A percentile compares a stretch with the other conserved stretches of the same genome.
phyloP scores from a whole-genome alignment of 495 filamentous ascomycete species.

The Barbatosphaeria neglecta region DNA sequence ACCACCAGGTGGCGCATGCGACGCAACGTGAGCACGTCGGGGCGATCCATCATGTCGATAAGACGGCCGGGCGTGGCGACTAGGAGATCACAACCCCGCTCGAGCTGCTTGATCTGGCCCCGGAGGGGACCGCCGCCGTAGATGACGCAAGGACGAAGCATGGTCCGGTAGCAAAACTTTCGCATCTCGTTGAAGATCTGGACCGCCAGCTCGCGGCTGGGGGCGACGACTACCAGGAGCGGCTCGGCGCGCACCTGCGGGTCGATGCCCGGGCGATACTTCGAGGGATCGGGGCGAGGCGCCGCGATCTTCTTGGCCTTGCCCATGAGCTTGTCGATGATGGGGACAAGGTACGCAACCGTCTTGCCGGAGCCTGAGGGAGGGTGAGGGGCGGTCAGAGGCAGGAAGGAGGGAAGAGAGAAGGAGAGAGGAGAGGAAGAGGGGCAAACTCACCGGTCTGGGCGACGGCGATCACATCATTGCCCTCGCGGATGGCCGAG shows the following conservation, averaged over 20 bases:
- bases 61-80: slow-evolving; percentile 83
- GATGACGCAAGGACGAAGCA: slow-evolving; percentile 82
- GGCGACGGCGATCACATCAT: slow-evolving; percentile 76
- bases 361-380: slow-evolving; percentile 85
- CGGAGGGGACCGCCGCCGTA: slow-evolving; percentile 70
- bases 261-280: slow-evolving; percentile 27
- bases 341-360: slow-evolving; percentile 80
- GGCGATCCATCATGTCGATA: slow-evolving; percentile 64
- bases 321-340: slow-evolving; percentile 83
- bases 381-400: background rate
- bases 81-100: slow-evolving; percentile 78
- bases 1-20: slow-evolving; percentile 78
- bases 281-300: slow-evolving; percentile 51
- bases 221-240: slow-evolving; percentile 72
- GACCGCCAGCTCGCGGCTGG: slow-evolving; percentile 77
- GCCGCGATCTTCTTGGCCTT: slow-evolving; percentile 78
- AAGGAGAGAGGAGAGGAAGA: no score
- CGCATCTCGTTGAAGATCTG: slow-evolving; percentile 93
- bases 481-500: slow-evolving; percentile 57
- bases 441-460: slow-evolving; percentile 85
- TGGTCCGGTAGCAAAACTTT: slow-evolving; percentile 83
- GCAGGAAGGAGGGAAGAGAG: background rate
- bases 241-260: slow-evolving; percentile 60
- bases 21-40: slow-evolving; percentile 53
- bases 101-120: slow-evolving; percentile 59